These are phyloP conservation scores for Botryotinia globosa DNA, from an alignment of 2,329 filamentous ascomycete genomes.

Conservation along the genomic window DNA sequence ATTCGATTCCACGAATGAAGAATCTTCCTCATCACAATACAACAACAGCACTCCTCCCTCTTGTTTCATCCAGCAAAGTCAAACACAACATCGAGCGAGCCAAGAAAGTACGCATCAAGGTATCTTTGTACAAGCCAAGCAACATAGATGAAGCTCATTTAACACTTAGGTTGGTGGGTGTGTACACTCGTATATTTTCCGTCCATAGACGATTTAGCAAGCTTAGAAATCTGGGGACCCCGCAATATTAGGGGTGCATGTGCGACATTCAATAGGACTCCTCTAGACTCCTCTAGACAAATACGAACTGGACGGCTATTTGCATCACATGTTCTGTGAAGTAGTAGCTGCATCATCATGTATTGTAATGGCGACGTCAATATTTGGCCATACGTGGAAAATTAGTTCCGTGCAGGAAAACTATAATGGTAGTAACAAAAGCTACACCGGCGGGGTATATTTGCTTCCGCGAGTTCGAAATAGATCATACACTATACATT, in stretches of 20 bases:
- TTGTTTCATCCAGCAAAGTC: neutral
- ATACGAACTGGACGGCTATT: neutral
- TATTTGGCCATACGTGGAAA: neutral
- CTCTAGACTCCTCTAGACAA: neutral
- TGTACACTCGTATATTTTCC: conserved; percentile 5
- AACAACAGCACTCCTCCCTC: neutral
- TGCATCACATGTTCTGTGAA: neutral
- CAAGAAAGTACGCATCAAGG: neutral
- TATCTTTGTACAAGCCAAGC: conserved; percentile 16
- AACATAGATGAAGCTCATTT: conserved; percentile 9
- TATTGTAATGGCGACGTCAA: neutral
- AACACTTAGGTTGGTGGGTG: neutral
- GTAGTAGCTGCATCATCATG: neutral
- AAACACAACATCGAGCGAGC: neutral
- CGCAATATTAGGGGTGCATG: conserved; percentile 1
- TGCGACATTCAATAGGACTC: neutral
- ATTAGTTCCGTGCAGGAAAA: neutral
- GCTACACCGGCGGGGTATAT: neutral
- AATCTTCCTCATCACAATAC: neutral
- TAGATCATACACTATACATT: neutral
- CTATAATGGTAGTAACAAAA: neutral
- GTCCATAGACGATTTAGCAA: neutral
- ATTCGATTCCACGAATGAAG: conserved; percentile 17
- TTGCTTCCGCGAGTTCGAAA: neutral
- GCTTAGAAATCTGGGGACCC: conserved; percentile 12